These are phyloP conservation scores for Skeletonema menzelii DNA, from an alignment of 108 stramenopile genomes.

Conservation along the genomic window DNA sequence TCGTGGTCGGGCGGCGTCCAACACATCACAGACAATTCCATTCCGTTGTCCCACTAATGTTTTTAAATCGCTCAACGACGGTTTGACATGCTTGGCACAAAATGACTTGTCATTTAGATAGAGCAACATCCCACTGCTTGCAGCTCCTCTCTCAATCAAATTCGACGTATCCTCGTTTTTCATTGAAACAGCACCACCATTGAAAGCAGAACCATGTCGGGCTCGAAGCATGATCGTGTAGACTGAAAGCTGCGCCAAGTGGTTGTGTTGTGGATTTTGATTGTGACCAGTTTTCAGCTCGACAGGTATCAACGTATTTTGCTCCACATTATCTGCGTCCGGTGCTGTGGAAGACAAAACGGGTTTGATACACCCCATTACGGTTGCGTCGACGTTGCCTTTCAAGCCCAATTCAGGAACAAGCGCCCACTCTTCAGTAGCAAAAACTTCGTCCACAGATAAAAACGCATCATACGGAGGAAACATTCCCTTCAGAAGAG, in stretches of 20 bases:
- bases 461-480: constrained; percentile 20
- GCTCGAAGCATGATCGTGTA: constrained; percentile 83
- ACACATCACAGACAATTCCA: constrained; percentile 58
- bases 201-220: constrained; percentile 54
- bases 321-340: constrained; percentile 10
- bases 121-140: constrained; percentile 66
- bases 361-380: constrained; percentile 56
- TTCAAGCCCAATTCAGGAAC: constrained; percentile 83
- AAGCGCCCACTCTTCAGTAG: constrained; percentile 72
- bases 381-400: constrained; percentile 79
- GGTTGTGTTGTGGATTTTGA: constrained; percentile 63
- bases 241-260: constrained; percentile 83
- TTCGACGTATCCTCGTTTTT: not conserved
- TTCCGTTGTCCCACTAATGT: constrained; percentile 80
- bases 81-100: constrained; percentile 62
- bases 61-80: constrained; percentile 64
- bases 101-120: constrained; percentile 74
- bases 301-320: constrained; percentile 56
- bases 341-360: not conserved
- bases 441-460: constrained; percentile 29
- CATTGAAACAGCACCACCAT: not conserved
- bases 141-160: constrained; percentile 31
- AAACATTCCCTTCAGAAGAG: constrained; percentile 38
- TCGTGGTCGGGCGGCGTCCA: constrained; percentile 59
- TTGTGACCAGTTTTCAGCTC: constrained; percentile 90